A percentile compares a stretch with the other conserved stretches of the same genome.
phyloP scores from a whole-genome alignment of 140 eudicot species.

The Oenanthe javanica region DNA sequence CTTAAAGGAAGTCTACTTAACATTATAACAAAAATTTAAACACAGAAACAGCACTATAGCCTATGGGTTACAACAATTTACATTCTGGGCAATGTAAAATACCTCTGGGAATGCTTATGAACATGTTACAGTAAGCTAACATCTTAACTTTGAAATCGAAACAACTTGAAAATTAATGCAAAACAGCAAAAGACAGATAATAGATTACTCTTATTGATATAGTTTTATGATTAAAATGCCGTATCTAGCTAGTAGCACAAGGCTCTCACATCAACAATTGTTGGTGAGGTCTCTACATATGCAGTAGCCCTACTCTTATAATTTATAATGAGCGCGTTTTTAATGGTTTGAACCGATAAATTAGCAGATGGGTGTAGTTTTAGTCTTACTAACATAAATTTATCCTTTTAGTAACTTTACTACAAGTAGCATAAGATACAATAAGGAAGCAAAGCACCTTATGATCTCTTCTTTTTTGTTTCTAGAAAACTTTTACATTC shows the following conservation, averaged over 20 bases:
- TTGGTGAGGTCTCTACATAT: background rate
- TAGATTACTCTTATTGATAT: background rate
- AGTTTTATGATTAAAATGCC: background rate
- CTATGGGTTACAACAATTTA: background rate
- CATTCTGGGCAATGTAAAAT: background rate
- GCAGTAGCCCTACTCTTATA: background rate
- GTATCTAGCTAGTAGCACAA: background rate
- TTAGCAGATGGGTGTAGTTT: background rate
- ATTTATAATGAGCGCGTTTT: background rate
- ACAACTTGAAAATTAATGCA: background rate
- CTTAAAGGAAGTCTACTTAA: too few relatives aligned
- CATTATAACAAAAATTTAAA: too few relatives aligned
- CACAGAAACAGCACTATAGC: background rate
- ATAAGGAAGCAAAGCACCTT: constrained; percentile 5
- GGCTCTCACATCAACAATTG: background rate
- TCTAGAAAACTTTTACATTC: background rate
- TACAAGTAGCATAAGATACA: background rate
- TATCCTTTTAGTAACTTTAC: background rate
- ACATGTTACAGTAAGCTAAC: background rate
- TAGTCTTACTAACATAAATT: too few relatives aligned
- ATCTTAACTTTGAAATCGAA: background rate
- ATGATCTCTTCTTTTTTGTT: background rate
- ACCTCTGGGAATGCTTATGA: background rate
- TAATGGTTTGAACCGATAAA: background rate
- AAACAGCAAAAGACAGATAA: background rate